Conservation (phyloP, 768 basidiomycete species). For the Boletus vinaceobasis region DNA sequence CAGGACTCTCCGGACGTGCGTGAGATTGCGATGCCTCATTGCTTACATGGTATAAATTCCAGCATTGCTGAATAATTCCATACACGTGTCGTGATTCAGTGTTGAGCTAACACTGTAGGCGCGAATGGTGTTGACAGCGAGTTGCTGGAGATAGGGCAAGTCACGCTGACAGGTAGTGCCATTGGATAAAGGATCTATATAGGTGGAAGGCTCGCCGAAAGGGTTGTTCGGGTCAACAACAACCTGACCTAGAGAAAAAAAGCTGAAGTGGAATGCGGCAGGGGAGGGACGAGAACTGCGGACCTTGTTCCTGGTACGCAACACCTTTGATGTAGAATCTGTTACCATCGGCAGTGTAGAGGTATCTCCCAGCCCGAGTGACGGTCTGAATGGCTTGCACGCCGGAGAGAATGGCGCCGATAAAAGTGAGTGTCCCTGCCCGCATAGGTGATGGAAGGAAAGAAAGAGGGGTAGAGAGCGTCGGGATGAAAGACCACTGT, state of each 20-base stretch:
- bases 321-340: slow-evolving; percentile 89
- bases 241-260: slow-evolving; percentile 30
- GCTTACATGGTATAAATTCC: slow-evolving; percentile 89
- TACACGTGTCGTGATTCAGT: slow-evolving; percentile 84
- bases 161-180: slow-evolving; percentile 70
- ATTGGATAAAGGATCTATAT: slow-evolving; percentile 75
- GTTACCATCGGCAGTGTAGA: slow-evolving; percentile 70
- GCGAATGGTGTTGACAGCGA: slow-evolving; percentile 79
- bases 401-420: slow-evolving; percentile 41
- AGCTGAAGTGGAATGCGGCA: background rate
- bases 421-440: slow-evolving; percentile 33
- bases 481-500: background rate
- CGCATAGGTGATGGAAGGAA: slow-evolving; percentile 24
- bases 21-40: background rate
- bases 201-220: slow-evolving; percentile 72
- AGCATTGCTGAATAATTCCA: slow-evolving; percentile 69
- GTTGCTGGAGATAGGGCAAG: slow-evolving; percentile 68
- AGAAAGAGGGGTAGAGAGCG: slow-evolving; percentile 10
- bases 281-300: background rate
- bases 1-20: slow-evolving; percentile 6
- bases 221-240: slow-evolving; percentile 49
- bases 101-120: slow-evolving; percentile 84
- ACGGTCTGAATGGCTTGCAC: slow-evolving; percentile 69
- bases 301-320: slow-evolving; percentile 83
- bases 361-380: slow-evolving; percentile 70